Evolutionary conservation across 176 grass and related monocot genomes (phyloP), one percentile per base, ranked within the genome.

Genomic region (Olyra latifolia): DNA sequence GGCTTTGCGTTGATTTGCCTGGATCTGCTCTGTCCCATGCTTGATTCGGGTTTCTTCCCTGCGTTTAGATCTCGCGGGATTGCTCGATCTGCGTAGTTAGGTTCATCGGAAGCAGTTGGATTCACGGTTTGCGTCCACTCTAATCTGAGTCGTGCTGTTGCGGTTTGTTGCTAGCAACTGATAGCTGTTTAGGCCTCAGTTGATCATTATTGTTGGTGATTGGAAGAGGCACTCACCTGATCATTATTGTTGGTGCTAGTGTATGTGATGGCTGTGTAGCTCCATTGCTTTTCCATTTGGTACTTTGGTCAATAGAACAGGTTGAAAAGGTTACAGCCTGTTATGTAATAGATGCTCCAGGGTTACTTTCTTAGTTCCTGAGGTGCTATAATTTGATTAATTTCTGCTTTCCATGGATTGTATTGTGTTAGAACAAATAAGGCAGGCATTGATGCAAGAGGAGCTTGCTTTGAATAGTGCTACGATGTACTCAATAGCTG

Each of bases 51-150:
- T 3, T 27, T 0, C 10, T 16, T 0, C 12, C 23, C 7, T 2
- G 20, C 43, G 44, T 54, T 13, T 62, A 53, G 76, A 84, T 84
- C 81, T 89, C 76, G 69, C 41, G n/a, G 22, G 9, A 14, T 41
- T 46, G 62, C 19, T 84, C 43, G 52, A 80, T 89, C 81, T 66
- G 53, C 7, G 20, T 32, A n/a, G 66, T 20, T 62, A 38, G 28
- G 81, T 61, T 24, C 27, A 62, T 32, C 17, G 35, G 22, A 7
- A 7, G 60, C 30, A 11, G 46, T 60, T 78, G 7, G 24, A 61
- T 84, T 60, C 35, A 16, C 22, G 35, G 71, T 42, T 41, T 62
- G 62, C 41, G 63, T 48, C 49, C 56, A 28, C 66, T 56, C 56
- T 63, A 50, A 77, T 76, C 43, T 32, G 42, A 54, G 20, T 27